Base-by-base conservation (phyloP, 768 basidiomycete species). In the Gelatoporia subvermispora region DNA sequence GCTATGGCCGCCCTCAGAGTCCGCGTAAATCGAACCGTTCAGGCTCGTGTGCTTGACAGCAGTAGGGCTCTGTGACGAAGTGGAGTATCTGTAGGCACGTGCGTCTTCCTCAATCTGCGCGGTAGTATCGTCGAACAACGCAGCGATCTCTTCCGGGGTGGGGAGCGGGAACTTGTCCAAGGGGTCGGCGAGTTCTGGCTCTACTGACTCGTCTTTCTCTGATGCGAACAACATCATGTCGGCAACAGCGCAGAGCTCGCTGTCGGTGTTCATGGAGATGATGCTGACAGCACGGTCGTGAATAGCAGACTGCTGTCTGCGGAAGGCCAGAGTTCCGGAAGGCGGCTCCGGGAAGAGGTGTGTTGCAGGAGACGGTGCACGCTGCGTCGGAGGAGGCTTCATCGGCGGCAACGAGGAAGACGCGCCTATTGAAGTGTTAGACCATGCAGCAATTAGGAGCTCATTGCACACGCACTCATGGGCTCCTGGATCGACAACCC, bases 161-260 rank as follows among this genome's bases (percentile, higher is more conserved):
- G 24, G 41, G 38, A 39, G n/a, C 8, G 38, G 21, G 38, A 22
- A 39, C 38, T 17, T 39, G 7, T 39, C 17, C 7, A 31, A 31
- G 28, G 28, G 28, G 13, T 31, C 28, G 5, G 28, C 28, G 28
- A 31, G 28, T 13, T 31, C 28, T 13, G 28, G 28, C 13, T 31
- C 28, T 31, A 61, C 60, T 5, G 21, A 28, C n/a, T 61, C 61
- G 8, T 60, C 59, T 23, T 47, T 38, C 38, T 57, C 62, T 17
- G 10, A 53, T 24, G 63, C 52, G 1, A 69, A 65, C 10, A 72
- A 67, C 48, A 81, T 66, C 36, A 78, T 61, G 23, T 77, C 77
- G 2, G 74, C 72, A 41, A 80, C 62, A n/a, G 72, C 75, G n/a
- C 68, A 60, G 13, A 81, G 68, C 50, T 81, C 79, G 24, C 64